Evolutionary conservation across 208 protist genomes (phyloP), one percentile per base, ranked within the genome.

Genomic region (Trypanosoma scelopori): DNA sequence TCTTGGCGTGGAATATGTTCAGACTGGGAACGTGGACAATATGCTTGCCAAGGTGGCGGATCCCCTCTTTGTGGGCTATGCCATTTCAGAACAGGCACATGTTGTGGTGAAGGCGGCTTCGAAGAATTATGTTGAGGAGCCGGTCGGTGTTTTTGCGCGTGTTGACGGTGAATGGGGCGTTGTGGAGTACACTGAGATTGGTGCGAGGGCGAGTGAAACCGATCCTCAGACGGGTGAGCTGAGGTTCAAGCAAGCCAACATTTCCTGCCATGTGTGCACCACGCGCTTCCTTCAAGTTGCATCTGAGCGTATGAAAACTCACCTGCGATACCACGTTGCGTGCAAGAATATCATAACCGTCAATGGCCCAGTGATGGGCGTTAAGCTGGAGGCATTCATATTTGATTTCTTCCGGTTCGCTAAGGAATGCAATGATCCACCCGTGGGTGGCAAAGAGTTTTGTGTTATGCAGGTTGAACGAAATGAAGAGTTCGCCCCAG

Each of bases 171-270:
- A 87, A 43, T 94, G 90, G 69, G 74, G 83, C 9, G 97, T 99
- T 16, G 81, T 99, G 4, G 98, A 99, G 78, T 99, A 99, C 80
- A 98, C 92, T 49, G 99, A 99, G 77, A 97, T 99, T 48, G 83
- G 89, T 13, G 53, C 71, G 13, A 79, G 88, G 23, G 86, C 95
- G 5, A 58, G 65, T 1, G 67, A 77, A 43, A 49, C 56, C 30
- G 65, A 92, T 58, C n/a, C 66, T 0, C 57, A 45, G 16, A 89
- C 85, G n/a, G 97, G 97, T 15, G 45, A 76, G 25, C 81, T 99
- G 5, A 30, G 84, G 1, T 99, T 92, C 81, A 97, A 97, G 61
- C 89, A 82, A 32, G 98, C 85, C n/a, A 99, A 99, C 80, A 99
- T 99, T 55, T 94, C 88, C 22, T 98, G 91, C 13, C 97, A 99